These are phyloP conservation scores for Sanguinoderma infundibulare DNA, from an alignment of 1,284 basidiomycete genomes.

Conservation along the genomic window DNA sequence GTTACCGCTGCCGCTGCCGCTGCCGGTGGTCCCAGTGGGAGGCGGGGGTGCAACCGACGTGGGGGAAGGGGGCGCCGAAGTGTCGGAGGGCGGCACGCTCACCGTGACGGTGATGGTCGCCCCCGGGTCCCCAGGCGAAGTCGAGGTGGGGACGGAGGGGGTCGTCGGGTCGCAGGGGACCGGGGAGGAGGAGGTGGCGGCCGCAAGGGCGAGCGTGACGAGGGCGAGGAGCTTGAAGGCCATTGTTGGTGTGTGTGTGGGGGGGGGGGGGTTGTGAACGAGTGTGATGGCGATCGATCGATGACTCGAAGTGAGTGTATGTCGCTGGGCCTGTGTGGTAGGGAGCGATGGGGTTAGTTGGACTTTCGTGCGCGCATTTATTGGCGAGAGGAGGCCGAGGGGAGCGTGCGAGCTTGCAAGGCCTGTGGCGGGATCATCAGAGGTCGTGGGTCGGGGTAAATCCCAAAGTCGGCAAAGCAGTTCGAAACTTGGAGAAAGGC, in stretches of 20 bases:
- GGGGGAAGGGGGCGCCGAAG: not conserved
- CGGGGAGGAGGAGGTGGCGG: not conserved
- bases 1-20: not conserved
- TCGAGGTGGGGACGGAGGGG: not conserved
- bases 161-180: not conserved
- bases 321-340: not conserved
- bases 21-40: not conserved
- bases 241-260: not conserved
- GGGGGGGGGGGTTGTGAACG: not conserved
- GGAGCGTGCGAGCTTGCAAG: not conserved
- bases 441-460: not conserved
- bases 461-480: not conserved
- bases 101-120: no score
- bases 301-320: not conserved
- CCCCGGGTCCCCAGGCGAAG: not conserved
- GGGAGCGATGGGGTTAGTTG: not conserved
- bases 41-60: not conserved
- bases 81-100: not conserved
- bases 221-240: not conserved
- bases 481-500: not conserved
- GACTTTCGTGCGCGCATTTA: not conserved
- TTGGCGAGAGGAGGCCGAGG: not conserved
- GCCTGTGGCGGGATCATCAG: not conserved
- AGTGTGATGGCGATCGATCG: not conserved
- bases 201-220: not conserved